A percentile compares a stretch with the other conserved stretches of the same genome.
These are phyloP conservation scores for Camellia oleifera DNA, from an alignment of 179 eudicot genomes.

Conservation along the genomic window DNA sequence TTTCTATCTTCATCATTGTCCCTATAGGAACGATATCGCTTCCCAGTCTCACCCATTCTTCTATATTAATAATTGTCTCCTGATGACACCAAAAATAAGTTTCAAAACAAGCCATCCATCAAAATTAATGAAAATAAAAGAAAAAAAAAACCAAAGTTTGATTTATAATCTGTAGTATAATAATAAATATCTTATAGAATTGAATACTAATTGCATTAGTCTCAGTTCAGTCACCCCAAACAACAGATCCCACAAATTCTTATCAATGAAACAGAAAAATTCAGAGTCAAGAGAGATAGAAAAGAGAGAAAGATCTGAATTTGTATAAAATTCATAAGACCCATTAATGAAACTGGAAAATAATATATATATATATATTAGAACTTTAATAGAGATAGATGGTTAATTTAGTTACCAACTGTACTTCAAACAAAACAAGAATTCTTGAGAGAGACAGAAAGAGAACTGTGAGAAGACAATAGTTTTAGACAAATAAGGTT, in stretches of 20 bases:
- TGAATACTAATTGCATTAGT: not conserved
- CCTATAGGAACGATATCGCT: constrained; percentile 44
- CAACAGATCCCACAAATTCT: not conserved
- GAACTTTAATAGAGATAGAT: not conserved
- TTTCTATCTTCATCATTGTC: constrained; percentile 46
- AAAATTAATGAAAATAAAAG: not conserved
- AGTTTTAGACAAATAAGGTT: too few species aligned
- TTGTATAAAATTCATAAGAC: too few species aligned
- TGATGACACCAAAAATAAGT: not conserved
- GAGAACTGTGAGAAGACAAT: not conserved
- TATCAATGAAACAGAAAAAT: not conserved
- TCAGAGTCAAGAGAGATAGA: not conserved
- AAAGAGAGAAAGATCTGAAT: not conserved
- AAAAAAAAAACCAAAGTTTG: not conserved
- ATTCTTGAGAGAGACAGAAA: not conserved
- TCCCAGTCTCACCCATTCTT: constrained; percentile 77
- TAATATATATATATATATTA: not conserved
- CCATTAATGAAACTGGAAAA: not conserved
- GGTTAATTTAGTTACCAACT: not conserved
- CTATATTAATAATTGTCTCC: not conserved
- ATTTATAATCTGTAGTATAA: too few species aligned
- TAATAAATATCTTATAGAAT: not conserved
- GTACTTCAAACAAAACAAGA: not conserved
- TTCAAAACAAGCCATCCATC: not conserved
- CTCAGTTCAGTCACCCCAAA: not conserved